A percentile compares a stretch with the other conserved stretches of the same genome.
These are phyloP conservation scores for Iberis amara DNA, from an alignment of 441 rosid genomes.

Conservation along the genomic window DNA sequence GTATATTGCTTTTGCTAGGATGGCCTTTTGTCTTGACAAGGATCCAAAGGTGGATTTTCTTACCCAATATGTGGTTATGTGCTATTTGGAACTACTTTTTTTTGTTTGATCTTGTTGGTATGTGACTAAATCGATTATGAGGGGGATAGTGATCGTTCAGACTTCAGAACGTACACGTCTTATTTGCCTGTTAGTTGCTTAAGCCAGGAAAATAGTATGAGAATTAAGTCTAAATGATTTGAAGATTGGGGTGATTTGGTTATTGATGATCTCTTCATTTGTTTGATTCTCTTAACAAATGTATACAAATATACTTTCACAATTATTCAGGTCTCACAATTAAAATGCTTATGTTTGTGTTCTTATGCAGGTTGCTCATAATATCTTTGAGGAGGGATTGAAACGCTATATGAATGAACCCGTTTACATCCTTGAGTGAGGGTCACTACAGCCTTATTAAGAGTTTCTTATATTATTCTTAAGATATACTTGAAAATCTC, in stretches of 20 bases:
- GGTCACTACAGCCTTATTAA: constrained; percentile 19
- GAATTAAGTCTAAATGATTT: neutral
- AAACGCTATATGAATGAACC: constrained; percentile 94
- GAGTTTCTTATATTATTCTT: constrained; percentile 9
- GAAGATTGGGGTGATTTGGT: neutral
- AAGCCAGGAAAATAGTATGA: neutral
- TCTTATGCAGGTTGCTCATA: constrained; percentile 71
- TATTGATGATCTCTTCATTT: constrained; percentile 9
- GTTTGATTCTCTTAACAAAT: neutral
- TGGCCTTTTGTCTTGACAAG: constrained; percentile 94
- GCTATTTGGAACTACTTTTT: constrained; percentile 6
- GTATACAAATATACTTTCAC: too few relatives aligned
- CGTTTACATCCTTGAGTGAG: constrained; percentile 89
- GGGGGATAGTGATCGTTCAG: constrained; percentile 9
- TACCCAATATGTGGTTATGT: constrained; percentile 20
- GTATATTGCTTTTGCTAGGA: constrained; percentile 84
- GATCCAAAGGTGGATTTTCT: constrained; percentile 67
- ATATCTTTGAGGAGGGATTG: constrained; percentile 89
- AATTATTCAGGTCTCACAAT: too few relatives aligned
- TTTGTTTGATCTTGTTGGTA: constrained; percentile 9
- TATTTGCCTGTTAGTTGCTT: neutral
- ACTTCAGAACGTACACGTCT: constrained; percentile 1
- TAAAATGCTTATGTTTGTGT: neutral
- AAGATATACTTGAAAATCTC: constrained; percentile 15
- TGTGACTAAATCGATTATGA: constrained; percentile 5